Evolutionary conservation across 1,139 yeast genomes (phyloP).

Genomic region (Candida sp.): DNA sequence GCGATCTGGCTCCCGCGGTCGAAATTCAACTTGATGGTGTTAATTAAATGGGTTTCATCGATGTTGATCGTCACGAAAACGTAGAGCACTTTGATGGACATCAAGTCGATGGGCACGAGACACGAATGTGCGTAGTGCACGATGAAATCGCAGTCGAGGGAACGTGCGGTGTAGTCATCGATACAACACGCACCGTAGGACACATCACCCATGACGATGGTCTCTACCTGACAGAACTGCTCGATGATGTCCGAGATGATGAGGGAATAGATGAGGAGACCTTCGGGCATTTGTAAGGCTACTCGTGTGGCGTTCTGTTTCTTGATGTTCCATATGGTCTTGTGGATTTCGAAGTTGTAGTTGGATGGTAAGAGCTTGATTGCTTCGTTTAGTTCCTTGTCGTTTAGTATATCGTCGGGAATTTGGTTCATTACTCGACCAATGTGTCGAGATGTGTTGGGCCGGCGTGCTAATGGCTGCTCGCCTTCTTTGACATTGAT

Average conservation of each 20-base stretch:
- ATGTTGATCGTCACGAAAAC: slow-evolving; percentile 95
- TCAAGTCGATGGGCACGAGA: slow-evolving; percentile 92
- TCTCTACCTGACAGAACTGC: slow-evolving; percentile 88
- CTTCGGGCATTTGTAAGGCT: slow-evolving; percentile 98
- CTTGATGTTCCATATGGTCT: slow-evolving; percentile 91
- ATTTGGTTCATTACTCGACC: slow-evolving; percentile 82
- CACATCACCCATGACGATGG: slow-evolving; percentile 98
- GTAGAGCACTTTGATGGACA: slow-evolving; percentile 86
- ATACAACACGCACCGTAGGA: slow-evolving; percentile 99
- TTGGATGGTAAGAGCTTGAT: slow-evolving; percentile 83
- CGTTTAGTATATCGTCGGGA: slow-evolving; percentile 85
- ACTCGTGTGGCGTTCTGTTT: slow-evolving; percentile 75
- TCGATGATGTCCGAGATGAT: slow-evolving; percentile 89
- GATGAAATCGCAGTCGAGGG: slow-evolving; percentile 91
- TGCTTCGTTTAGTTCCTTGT: slow-evolving; percentile 81
- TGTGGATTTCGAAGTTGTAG: slow-evolving; percentile 95
- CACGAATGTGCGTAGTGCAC: slow-evolving; percentile 99
- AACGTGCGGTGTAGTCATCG: slow-evolving; percentile 93
- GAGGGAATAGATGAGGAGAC: slow-evolving; percentile 84
- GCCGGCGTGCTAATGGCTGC: slow-evolving; percentile 22
- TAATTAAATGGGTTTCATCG: slow-evolving; percentile 80
- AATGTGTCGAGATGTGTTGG: slow-evolving; percentile 27
- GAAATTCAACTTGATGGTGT: slow-evolving; percentile 77
- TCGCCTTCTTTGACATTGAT: slow-evolving; percentile 5
- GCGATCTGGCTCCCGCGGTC: slow-evolving; percentile 66